phyloP scores from a whole-genome alignment of 129 eudicot species.

The Erigeron canadensis region DNA sequence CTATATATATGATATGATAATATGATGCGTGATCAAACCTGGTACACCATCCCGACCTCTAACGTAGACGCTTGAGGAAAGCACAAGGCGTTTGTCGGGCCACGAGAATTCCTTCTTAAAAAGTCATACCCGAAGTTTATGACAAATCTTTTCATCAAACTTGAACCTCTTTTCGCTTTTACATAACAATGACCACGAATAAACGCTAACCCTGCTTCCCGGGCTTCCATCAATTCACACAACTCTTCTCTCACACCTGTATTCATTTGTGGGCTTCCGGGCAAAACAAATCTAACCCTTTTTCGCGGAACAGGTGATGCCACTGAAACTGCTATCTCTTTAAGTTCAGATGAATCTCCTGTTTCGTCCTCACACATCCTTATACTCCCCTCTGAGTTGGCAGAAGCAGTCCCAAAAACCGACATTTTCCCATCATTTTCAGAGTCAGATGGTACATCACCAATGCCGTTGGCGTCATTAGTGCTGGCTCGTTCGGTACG shows the following conservation, averaged over 20 bases:
- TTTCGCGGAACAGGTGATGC: conserved; percentile 47
- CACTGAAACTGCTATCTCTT: conserved; percentile 34
- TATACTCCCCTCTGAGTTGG: conserved; percentile 38
- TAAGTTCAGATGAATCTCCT: conserved; percentile 21
- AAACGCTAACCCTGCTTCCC: conserved; percentile 81
- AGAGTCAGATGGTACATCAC: conserved; percentile 21
- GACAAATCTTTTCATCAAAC: conserved; percentile 60
- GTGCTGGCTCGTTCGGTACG: conserved; percentile 43
- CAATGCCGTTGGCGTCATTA: background rate
- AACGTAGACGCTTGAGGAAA: conserved; percentile 79
- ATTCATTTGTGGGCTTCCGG: conserved; percentile 57
- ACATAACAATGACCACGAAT: conserved; percentile 69
- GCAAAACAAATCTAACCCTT: conserved; percentile 64
- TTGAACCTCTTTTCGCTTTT: conserved; percentile 69
- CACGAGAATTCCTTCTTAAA: conserved; percentile 72
- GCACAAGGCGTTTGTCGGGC: conserved; percentile 51
- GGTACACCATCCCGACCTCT: conserved; percentile 85
- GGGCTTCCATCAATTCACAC: conserved; percentile 73
- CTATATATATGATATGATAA: background rate
- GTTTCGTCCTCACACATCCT: conserved; percentile 39
- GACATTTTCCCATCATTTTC: conserved; percentile 58
- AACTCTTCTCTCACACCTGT: conserved; percentile 48
- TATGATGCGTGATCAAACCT: conserved; percentile 39
- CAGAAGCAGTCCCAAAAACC: conserved; percentile 55
- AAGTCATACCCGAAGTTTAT: conserved; percentile 70